phyloP scores from a whole-genome alignment of 2,329 filamentous ascomycete genomes.

The Neonectria coccinea region DNA sequence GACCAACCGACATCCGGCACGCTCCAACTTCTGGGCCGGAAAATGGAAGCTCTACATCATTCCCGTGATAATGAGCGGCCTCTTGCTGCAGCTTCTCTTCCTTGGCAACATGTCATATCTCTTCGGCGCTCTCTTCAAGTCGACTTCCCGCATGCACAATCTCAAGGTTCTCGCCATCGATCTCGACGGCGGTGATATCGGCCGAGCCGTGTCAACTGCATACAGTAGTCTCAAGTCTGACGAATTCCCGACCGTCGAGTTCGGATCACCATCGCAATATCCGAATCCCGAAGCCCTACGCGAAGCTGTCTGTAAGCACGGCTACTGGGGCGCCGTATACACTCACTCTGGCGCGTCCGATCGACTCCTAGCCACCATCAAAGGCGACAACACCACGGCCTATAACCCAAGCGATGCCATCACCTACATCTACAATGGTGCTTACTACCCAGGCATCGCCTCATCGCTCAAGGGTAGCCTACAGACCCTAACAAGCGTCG shows the following conservation, averaged over 20 bases:
- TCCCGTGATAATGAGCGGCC: not conserved
- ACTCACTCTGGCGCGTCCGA: constrained; percentile 44
- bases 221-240: constrained; percentile 43
- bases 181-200: constrained; percentile 45
- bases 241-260: constrained; percentile 47
- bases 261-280: constrained; percentile 34
- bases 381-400: constrained; percentile 18
- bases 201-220: constrained; percentile 45
- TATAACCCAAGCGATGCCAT: constrained; percentile 49
- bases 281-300: constrained; percentile 36
- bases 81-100: constrained; percentile 21
- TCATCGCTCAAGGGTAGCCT: constrained; percentile 45
- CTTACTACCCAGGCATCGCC: constrained; percentile 47
- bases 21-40: constrained; percentile 14
- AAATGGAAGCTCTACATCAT: constrained; percentile 23
- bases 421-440: constrained; percentile 51
- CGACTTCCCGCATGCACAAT: constrained; percentile 33
- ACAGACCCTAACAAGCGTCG: constrained; percentile 38
- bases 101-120: constrained; percentile 42
- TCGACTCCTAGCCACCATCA: constrained; percentile 46
- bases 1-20: constrained; percentile 15
- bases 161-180: constrained; percentile 44
- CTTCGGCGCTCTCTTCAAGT: constrained; percentile 47
- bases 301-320: constrained; percentile 48
- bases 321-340: constrained; percentile 53